Conservation (phyloP, 768 basidiomycete genomes). For the Mycena capillaripes region DNA sequence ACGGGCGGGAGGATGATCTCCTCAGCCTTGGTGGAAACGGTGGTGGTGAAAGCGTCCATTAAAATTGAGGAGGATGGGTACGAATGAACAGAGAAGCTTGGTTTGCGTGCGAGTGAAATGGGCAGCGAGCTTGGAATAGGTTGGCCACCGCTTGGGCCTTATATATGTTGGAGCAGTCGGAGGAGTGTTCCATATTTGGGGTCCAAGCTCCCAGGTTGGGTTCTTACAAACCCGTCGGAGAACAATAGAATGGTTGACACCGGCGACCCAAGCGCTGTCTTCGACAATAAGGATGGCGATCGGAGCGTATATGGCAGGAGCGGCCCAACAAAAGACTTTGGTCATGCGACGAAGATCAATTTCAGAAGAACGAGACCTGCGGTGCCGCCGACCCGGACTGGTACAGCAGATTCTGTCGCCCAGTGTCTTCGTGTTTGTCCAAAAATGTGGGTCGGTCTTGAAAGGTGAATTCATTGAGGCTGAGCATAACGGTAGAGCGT, state of each 20-base stretch:
- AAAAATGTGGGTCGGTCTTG: too few species aligned
- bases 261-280: neutral
- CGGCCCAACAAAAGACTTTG: slow-evolving; percentile 21
- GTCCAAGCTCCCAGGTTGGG: neutral
- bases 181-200: neutral
- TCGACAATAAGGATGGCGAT: slow-evolving; percentile 27
- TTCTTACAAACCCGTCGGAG: neutral
- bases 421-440: neutral
- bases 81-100: slow-evolving; percentile 3
- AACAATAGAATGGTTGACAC: slow-evolving; percentile 14
- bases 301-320: slow-evolving; percentile 12
- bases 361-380: neutral
- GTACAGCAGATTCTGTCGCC: neutral
- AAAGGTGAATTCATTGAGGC: too few species aligned
- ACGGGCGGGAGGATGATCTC: slow-evolving; percentile 31
- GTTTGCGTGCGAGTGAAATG: neutral
- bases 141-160: neutral
- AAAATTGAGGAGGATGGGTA: neutral
- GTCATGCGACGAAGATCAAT: neutral
- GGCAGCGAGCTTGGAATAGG: slow-evolving; percentile 5
- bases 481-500: too few species aligned
- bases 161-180: slow-evolving; percentile 6
- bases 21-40: slow-evolving; percentile 30
- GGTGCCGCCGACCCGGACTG: neutral
- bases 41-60: slow-evolving; percentile 34